Evolutionary conservation across 1,284 basidiomycete species (phyloP), one percentile per base, ranked within the genome.

Genomic region (Ceratobasidium sp.): DNA sequence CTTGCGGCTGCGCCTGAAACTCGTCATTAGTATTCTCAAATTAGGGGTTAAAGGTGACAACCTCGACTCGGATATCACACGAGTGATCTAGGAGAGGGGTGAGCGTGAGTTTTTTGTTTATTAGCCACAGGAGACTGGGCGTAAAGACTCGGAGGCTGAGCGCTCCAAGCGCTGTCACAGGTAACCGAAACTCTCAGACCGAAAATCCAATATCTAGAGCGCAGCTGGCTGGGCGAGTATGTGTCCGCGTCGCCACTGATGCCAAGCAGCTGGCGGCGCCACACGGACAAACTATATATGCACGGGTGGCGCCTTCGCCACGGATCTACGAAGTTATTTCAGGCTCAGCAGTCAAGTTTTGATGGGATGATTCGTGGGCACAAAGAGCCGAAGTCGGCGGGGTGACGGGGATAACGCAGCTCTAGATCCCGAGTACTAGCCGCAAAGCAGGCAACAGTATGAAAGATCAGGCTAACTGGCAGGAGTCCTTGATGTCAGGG

Each of bases 131-230:
- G 37, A 11, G 39, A 37, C 24, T 41, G 27, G n/a, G 4, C 1
- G 22, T 19, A 22, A 41, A 9, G 19, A 61, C 27, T 37, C n/a
- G 8, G 39, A 6, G 19, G 58, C 39, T 13, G n/a, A 41, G 58
- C n/a, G 58, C 39, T 61, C 37, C 58, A 61, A 61, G 58, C n/a
- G 24, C 58, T 41, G 58, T 61, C 58, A 22, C n/a, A n/a, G 9
- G 7, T n/a, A n/a, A 49, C 19, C 48, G 48, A 49, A 49, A 1
- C 19, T 22, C n/a, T 22, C n/a, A 22, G 16, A n/a, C n/a, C n/a
- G n/a, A 49, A n/a, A 43, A 59, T 9, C 58, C 22, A 43, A 61
- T 43, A 8, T 1, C 9, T 19, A 11, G 22, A 61, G 27, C 37
- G 37, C 22, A 11, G 27, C 39, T 41, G 39, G 9, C 22, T 61